Base-by-base conservation (phyloP, 2,329 filamentous ascomycete species). In the Colletotrichum musae region DNA sequence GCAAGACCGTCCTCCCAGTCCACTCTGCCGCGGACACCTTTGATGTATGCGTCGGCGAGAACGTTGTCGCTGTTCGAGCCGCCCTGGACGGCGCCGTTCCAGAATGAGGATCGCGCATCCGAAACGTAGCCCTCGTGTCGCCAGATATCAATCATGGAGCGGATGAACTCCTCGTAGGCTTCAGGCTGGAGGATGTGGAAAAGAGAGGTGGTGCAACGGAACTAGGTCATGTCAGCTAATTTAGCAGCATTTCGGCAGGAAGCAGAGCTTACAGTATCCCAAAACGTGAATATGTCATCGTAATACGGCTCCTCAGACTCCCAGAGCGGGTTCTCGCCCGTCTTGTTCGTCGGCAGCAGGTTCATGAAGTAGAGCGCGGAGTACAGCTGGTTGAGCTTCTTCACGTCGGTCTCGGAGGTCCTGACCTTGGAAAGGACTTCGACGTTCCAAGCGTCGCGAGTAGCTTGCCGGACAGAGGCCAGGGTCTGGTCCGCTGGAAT, bases 21-120 rank as follows among this genome's bases (percentile, higher is more conserved):
- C 51, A 94, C 81, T 4, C 80, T 80, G 5, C 89, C 90, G 13
- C 85, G 82, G 3, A 93, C 85, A 0, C 90, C 90, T 76, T 93
- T 93, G 36, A 92, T 85, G 71, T 88, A 93, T 0, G 91, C 92
- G 74, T 94, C 92, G 2, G 91, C 91, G 16, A 94, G 86, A 4
- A 94, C 86, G 65, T 92, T 93, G 76, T 94, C 91, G 4, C 88
- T 87, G 74, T 93, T 93, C 13, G 87, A 91, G 7, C 92, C 92
- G 12, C 90, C 91, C 75, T 93, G 91, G 0, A 89, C 88, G 16
- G 88, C 87, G 10, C 92, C 92, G 71, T 92, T 93, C 80, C 83
- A 91, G 77, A 92, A 90, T 1, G 88, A 91, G 0, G 89, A 92
- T 12, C 91, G 87, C 0, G 84, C 91, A 73, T 92, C 90, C 0